Percentiles rank a stretch among this genome's conserved stretches.
These are phyloP conservation scores for Gossypium gossypioides DNA, from an alignment of 441 rosid species.

Conservation along the genomic window DNA sequence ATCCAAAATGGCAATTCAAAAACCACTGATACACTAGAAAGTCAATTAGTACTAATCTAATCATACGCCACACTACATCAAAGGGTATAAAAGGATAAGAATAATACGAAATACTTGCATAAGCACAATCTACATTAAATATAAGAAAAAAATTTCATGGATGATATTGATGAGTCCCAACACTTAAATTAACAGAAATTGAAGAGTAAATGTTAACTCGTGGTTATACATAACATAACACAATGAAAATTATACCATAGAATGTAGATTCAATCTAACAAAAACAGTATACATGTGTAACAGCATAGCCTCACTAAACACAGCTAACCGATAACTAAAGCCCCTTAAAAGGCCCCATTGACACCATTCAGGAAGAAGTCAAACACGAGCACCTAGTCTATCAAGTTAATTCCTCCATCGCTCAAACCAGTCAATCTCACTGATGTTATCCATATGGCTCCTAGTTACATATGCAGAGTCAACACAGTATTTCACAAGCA, in stretches of 20 bases:
- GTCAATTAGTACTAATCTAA: neutral
- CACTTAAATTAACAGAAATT: neutral
- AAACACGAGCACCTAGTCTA: neutral
- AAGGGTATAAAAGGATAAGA: neutral
- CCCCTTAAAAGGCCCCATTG: neutral
- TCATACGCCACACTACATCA: neutral
- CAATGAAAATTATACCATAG: neutral
- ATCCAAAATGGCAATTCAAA: constrained; percentile 3
- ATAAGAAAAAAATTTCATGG: neutral
- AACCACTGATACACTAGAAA: neutral
- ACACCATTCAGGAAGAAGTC: neutral
- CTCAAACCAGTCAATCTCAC: neutral
- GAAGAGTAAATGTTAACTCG: neutral
- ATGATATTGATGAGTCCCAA: neutral
- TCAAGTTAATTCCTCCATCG: neutral
- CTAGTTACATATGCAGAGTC: neutral
- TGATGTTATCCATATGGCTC: neutral
- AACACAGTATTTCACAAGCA: neutral
- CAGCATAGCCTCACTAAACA: constrained; percentile 14
- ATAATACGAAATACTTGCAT: neutral
- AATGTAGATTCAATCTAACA: neutral
- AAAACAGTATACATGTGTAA: neutral
- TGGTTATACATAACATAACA: neutral
- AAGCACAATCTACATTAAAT: neutral
- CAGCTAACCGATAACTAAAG: neutral